Evolutionary conservation across 805 yeast genomes (phyloP), one percentile per base, ranked within the genome.

Genomic region (Candida oleophila): DNA sequence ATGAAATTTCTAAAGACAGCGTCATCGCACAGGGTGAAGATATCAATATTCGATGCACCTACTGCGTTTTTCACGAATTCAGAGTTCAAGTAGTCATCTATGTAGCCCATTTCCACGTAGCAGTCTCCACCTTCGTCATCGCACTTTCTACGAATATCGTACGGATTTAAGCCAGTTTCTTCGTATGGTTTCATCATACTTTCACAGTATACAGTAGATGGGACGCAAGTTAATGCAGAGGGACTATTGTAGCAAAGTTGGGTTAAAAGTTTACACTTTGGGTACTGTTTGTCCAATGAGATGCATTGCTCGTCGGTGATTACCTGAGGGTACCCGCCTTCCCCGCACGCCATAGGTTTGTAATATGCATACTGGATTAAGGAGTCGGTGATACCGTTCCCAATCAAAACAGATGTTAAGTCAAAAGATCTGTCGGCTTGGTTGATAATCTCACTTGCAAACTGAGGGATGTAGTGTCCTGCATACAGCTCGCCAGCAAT

Each of bases 401-500:
- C 78, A 41, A 73, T 72, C 52, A 73, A 57, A 9, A 72, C 71
- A 3, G 76, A 70, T 18, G 59, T 32, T 49, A 70, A 62, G 33
- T 69, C 69, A 44, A 69, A 68, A 4, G 68, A 55, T 52, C 73
- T 65, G 51, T 83, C 85, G 19, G 78, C 74, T 59, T 87, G 89
- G 35, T 79, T 71, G 56, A 88, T 69, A 55, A 90, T 89, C 65
- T 89, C 96, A 48, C 80, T 64, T 5, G 96, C 95, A 67, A 90
- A 87, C 8, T 79, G 87, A 19, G 99, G 99, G 54, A 91, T 87
- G 68, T 92, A 91, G 62, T 89, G 95, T 42, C 97, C 97, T 16
- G 92, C 97, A 60, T 91, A 90, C 8, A 95, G 86, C 64, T 90
- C 97, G 54, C 97, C 97, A 39, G 96, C 85, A 63, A 90, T 87